Evolutionary conservation across 768 basidiomycete species (phyloP).

Genomic region (Podaxis pistillaris): DNA sequence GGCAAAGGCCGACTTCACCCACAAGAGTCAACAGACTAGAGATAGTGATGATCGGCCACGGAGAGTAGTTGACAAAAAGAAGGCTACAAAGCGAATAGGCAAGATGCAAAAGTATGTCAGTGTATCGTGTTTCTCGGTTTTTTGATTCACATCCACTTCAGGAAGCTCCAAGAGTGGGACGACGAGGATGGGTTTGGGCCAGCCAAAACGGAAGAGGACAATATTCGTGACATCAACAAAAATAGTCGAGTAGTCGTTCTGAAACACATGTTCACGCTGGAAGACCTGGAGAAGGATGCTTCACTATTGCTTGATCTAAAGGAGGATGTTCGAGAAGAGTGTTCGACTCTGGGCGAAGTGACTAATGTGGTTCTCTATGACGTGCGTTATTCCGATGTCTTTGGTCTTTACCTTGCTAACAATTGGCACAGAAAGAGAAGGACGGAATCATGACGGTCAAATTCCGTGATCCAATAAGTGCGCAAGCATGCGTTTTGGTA

Average conservation of each 20-base stretch:
- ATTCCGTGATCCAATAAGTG: constrained; percentile 89
- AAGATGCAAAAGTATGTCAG: constrained; percentile 80
- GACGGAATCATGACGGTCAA: constrained; percentile 97
- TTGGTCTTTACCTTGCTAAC: constrained; percentile 1
- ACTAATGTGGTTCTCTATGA: constrained; percentile 96
- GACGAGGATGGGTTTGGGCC: constrained; percentile 93
- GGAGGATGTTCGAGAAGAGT: constrained; percentile 95
- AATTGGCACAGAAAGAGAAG: constrained; percentile 66
- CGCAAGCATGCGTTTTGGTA: constrained; percentile 88
- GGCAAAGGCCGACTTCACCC: constrained; percentile 72
- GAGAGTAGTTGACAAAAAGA: constrained; percentile 76
- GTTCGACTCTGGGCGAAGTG: constrained; percentile 86
- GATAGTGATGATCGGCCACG: constrained; percentile 46
- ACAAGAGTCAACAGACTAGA: constrained; percentile 52
- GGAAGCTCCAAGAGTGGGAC: constrained; percentile 93
- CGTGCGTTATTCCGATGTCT: constrained; percentile 46
- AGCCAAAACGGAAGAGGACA: constrained; percentile 53
- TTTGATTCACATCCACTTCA: constrained; percentile 27
- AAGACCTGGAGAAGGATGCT: constrained; percentile 84
- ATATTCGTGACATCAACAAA: constrained; percentile 42
- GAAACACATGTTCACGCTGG: constrained; percentile 90
- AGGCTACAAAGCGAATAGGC: constrained; percentile 67
- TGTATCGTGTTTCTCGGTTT: neutral
- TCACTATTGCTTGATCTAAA: constrained; percentile 88
- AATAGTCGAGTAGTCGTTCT: constrained; percentile 84